Base-by-base conservation (phyloP, 345 rosid genomes). In the Linum trigynum region DNA sequence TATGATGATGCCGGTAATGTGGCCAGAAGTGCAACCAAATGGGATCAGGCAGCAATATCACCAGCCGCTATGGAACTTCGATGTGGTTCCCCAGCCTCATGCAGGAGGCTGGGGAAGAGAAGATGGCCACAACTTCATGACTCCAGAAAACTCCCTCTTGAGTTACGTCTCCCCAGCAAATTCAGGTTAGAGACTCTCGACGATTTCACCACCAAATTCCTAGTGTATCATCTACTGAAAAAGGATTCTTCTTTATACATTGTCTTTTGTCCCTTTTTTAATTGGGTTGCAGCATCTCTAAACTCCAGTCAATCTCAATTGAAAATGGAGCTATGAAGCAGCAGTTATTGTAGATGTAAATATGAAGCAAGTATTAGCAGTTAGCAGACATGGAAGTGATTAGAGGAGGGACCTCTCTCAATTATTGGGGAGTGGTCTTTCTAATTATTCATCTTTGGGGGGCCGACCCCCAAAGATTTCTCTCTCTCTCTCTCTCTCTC, bases 161-260 rank as follows among this genome's bases (percentile, higher is more conserved):
- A 85, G 95, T 50, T 81, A 84, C 38, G 95, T 79, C 67, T 78
- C 85, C 61, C 81, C 88, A 0, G 77, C 75, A 67, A 83, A 85
- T 82, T 87, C 88, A 79, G 87, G 95, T 23, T 87, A 77, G 59
- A 67, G 12, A 45, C 12, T 9, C 7, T 6, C 2, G 51, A 45
- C 3, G 51, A 45, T 45, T 2, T 45, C 32, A 23, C 32, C 32
- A 23, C 32, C 32, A 23, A 0, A 0, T 5, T 45, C 9, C 51
- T 51, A 48, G 0, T 3, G 11, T 45, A 23, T 45, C 7, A 45
- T 45, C 7, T 9, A 45, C 10, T 1, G 1, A 8, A 3, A 41
- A 4, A 8, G 45, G 45, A 41, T 8, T 41, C 10, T 45, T 2
- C 51, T 4, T 45, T 14, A 7, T 5, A 45, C 51, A 45, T 45